Evolutionary conservation across 1,284 basidiomycete species (phyloP).

Genomic region (Agaricales sp.): DNA sequence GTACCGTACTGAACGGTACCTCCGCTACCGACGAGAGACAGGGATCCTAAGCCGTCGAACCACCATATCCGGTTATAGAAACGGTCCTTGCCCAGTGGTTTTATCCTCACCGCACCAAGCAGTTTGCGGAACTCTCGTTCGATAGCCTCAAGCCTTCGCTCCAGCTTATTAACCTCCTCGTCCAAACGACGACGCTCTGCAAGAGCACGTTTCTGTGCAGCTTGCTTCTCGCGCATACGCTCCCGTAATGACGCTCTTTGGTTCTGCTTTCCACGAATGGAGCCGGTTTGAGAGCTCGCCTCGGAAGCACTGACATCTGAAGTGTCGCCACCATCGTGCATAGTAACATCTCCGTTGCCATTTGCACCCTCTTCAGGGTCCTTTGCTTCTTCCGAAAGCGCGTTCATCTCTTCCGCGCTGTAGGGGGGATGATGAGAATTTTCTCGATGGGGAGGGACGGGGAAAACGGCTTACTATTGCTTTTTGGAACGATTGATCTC

Average conservation of each 20-base stretch:
- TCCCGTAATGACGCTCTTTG: slow-evolving; percentile 70
- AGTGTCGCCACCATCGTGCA: not conserved
- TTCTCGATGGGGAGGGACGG: slow-evolving; percentile 4
- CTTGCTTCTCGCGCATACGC: slow-evolving; percentile 61
- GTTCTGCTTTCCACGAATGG: slow-evolving; percentile 33
- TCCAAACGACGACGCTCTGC: slow-evolving; percentile 75
- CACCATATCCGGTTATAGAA: slow-evolving; percentile 97
- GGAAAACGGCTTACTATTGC: slow-evolving; percentile 54
- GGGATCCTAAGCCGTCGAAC: slow-evolving; percentile 93
- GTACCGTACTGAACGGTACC: slow-evolving; percentile 78
- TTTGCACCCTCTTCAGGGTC: slow-evolving; percentile 18
- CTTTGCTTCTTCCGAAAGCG: slow-evolving; percentile 38
- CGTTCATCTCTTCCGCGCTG: slow-evolving; percentile 67
- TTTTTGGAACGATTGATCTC: slow-evolving; percentile 87
- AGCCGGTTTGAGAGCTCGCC: slow-evolving; percentile 37
- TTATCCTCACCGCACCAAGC: slow-evolving; percentile 73
- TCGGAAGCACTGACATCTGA: slow-evolving; percentile 64
- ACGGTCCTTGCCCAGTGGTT: slow-evolving; percentile 84
- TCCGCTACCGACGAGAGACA: slow-evolving; percentile 63
- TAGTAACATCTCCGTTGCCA: not conserved
- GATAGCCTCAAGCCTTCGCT: slow-evolving; percentile 72
- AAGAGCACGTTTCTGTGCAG: slow-evolving; percentile 57
- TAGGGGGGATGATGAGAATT: slow-evolving; percentile 9
- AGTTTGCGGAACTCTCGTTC: slow-evolving; percentile 91
- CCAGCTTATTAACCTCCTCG: slow-evolving; percentile 78